Percentiles rank a stretch among this genome's conserved stretches.
These are phyloP conservation scores for Salmacisia buchloeana DNA, from an alignment of 1,284 basidiomycete genomes.

Conservation along the genomic window DNA sequence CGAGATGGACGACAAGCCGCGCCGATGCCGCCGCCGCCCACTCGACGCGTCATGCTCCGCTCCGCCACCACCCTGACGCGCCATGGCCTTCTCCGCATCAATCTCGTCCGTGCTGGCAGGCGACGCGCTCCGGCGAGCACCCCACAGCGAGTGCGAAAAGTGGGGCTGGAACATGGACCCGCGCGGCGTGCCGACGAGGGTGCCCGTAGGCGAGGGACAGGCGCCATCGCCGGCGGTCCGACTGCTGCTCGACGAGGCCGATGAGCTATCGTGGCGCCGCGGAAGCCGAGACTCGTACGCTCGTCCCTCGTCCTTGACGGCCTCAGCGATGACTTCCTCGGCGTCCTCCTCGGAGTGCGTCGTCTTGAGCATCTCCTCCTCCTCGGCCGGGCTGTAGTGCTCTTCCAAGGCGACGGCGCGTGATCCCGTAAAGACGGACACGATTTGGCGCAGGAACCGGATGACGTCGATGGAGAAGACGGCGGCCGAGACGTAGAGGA, in stretches of 20 bases:
- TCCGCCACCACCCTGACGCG: neutral
- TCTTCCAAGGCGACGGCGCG: neutral
- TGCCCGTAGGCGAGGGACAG: neutral
- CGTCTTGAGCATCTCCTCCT: neutral
- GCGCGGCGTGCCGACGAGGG: neutral
- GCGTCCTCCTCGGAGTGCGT: neutral
- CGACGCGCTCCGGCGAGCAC: neutral
- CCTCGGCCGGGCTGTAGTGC: neutral
- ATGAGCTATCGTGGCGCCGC: neutral
- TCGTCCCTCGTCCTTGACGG: neutral
- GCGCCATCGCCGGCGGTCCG: neutral
- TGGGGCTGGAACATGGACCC: neutral
- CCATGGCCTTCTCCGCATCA: neutral
- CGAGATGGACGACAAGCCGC: neutral
- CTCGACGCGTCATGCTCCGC: neutral
- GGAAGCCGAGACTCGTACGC: neutral
- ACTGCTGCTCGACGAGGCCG: neutral
- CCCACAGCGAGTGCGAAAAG: neutral
- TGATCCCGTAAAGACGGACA: neutral
- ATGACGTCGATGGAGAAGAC: slow-evolving; percentile 32
- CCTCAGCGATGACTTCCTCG: neutral
- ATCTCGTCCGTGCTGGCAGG: neutral
- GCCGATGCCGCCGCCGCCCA: neutral
- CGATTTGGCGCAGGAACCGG: slow-evolving; percentile 14
- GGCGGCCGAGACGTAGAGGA: slow-evolving; percentile 33